Conservation (phyloP, 176 grass and related monocot genomes). For the Triticum dicoccoides region DNA sequence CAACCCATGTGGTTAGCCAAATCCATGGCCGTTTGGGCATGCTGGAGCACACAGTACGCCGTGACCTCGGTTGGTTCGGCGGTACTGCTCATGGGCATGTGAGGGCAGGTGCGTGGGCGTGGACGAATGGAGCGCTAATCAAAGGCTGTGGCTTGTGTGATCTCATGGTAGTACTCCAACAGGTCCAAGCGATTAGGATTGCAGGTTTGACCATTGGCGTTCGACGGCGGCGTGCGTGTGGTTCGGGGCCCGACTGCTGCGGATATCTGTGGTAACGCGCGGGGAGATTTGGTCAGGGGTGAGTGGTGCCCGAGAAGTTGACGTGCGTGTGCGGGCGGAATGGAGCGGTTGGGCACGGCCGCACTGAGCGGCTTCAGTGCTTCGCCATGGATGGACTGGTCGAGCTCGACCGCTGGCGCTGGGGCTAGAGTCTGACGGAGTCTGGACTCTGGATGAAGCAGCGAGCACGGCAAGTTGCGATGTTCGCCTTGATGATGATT, state of each 20-base stretch:
- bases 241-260: neutral
- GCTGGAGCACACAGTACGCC: neutral
- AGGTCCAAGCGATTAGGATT: neutral
- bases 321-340: neutral
- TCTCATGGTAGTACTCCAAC: neutral
- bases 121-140: conserved; percentile 10
- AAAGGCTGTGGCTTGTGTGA: neutral
- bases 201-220: neutral
- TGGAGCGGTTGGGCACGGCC: neutral
- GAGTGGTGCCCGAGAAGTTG: too few species aligned
- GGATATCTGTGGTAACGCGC: neutral
- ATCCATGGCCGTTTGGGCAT: neutral
- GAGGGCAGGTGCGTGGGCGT: conserved; percentile 48
- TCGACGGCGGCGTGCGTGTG: neutral
- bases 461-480: neutral
- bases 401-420: neutral
- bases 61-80: neutral
- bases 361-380: neutral
- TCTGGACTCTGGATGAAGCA: neutral
- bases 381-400: neutral
- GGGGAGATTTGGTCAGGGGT: neutral
- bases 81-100: conserved; percentile 17
- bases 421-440: neutral
- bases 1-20: neutral
- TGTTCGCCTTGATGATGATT: neutral